These are phyloP conservation scores for Leucosporidium yakuticum DNA, from an alignment of 768 basidiomycete species.

Conservation along the genomic window DNA sequence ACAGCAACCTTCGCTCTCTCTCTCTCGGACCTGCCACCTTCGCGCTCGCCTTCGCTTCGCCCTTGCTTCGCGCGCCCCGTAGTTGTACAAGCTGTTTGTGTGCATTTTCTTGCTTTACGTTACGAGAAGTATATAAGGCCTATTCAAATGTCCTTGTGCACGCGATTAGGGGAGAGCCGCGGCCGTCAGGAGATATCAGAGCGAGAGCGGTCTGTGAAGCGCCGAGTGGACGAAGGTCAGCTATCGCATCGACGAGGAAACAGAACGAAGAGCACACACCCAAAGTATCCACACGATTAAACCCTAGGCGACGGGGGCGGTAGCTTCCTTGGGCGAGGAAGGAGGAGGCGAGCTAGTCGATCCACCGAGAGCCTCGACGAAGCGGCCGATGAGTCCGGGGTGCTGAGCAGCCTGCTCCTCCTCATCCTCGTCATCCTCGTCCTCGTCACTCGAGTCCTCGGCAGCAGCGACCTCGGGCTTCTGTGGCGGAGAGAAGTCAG, in stretches of 20 bases:
- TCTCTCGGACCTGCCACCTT: not conserved
- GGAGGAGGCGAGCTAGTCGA: not conserved
- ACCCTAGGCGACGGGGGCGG: no score
- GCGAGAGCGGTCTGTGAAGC: not conserved
- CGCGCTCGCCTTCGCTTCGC: not conserved
- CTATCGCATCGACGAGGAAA: no score
- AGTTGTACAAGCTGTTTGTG: not conserved
- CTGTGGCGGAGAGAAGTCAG: not conserved
- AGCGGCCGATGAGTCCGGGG: constrained; percentile 1
- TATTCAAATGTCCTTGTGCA: constrained; percentile 1
- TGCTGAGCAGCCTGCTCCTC: not conserved
- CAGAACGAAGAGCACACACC: no score
- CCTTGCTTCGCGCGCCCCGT: not conserved
- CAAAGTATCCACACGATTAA: no score
- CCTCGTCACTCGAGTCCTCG: not conserved
- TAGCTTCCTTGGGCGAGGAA: no score
- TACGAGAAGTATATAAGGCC: not conserved
- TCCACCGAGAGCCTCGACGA: constrained; percentile 14
- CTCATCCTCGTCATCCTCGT: not conserved
- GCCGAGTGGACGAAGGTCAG: no score
- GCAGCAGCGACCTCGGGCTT: not conserved
- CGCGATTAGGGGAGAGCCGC: not conserved
- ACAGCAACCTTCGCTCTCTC: not conserved
- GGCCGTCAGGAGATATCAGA: not conserved
- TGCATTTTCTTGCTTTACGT: no score